A percentile compares a stretch with the other conserved stretches of the same genome.
These are phyloP conservation scores for Rosellinia necatrix DNA, from an alignment of 2,329 filamentous ascomycete species.

Conservation along the genomic window DNA sequence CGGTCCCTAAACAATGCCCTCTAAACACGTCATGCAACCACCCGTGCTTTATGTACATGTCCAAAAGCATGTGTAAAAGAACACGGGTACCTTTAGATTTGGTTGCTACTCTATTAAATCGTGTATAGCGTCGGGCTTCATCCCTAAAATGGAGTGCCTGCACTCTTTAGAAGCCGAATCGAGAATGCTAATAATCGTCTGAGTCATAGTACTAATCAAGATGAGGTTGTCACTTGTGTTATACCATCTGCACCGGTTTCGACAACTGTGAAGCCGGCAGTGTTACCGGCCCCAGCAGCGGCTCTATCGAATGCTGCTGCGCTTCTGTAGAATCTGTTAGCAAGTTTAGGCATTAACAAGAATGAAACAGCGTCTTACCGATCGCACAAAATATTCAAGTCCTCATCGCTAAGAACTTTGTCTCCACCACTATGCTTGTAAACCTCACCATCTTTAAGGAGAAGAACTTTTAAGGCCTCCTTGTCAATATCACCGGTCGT, in stretches of 20 bases:
- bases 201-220: background rate
- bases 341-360: background rate
- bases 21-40: background rate
- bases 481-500: conserved; percentile 59
- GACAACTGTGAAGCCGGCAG: conserved; percentile 74
- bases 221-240: conserved; percentile 33
- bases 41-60: background rate
- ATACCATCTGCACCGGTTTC: conserved; percentile 70
- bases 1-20: conserved; percentile 1
- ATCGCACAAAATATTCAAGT: conserved; percentile 80
- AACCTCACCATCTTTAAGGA: conserved; percentile 73
- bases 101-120: background rate
- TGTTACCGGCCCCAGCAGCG: conserved; percentile 76
- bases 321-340: conserved; percentile 45
- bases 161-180: background rate
- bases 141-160: conserved; percentile 13
- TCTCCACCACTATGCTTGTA: conserved; percentile 63
- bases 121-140: conserved; percentile 4
- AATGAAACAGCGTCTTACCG: conserved; percentile 46
- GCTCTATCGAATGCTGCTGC: conserved; percentile 70
- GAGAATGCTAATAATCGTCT: background rate
- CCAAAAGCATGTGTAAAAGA: conserved; percentile 24
- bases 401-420: conserved; percentile 73
- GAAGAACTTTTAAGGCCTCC: conserved; percentile 63
- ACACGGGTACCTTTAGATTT: background rate